phyloP scores from a whole-genome alignment of 805 yeast genomes.

The Candida sphagnicola region DNA sequence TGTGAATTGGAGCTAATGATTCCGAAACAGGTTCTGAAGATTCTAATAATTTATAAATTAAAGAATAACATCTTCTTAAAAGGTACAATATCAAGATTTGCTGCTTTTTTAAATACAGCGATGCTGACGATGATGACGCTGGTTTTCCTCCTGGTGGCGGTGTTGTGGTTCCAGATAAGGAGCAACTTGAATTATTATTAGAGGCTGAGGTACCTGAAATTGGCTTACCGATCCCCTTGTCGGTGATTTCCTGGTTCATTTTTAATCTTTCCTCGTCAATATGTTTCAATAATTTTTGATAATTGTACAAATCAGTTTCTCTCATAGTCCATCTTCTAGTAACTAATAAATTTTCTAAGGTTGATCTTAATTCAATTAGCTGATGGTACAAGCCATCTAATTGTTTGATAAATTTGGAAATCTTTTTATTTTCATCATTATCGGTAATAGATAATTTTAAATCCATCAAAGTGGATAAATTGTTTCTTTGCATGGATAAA shows the following conservation, averaged over 20 bases:
- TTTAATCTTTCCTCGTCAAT: constrained; percentile 71
- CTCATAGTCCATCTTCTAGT: constrained; percentile 98
- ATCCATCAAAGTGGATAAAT: constrained; percentile 20
- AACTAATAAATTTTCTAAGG: constrained; percentile 76
- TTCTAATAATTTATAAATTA: constrained; percentile 83
- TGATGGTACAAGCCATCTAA: constrained; percentile 58
- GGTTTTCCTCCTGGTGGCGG: constrained; percentile 7
- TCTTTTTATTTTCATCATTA: constrained; percentile 11
- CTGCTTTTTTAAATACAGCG: constrained; percentile 21
- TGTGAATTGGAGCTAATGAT: constrained; percentile 87
- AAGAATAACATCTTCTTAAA: constrained; percentile 85
- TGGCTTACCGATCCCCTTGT: background rate
- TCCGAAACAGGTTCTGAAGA: constrained; percentile 95
- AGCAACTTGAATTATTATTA: background rate
- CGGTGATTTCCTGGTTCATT: constrained; percentile 13
- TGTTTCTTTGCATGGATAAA: constrained; percentile 15
- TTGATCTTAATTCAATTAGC: constrained; percentile 61
- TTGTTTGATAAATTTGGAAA: constrained; percentile 9
- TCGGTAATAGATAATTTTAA: constrained; percentile 4
- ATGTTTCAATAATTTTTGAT: constrained; percentile 67
- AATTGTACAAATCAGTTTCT: constrained; percentile 87
- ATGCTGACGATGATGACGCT: background rate
- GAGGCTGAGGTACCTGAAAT: too few relatives aligned
- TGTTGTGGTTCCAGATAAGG: background rate
- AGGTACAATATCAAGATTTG: constrained; percentile 62